Conservation (phyloP, 768 basidiomycete species). For the Podaxis rugospora region DNA sequence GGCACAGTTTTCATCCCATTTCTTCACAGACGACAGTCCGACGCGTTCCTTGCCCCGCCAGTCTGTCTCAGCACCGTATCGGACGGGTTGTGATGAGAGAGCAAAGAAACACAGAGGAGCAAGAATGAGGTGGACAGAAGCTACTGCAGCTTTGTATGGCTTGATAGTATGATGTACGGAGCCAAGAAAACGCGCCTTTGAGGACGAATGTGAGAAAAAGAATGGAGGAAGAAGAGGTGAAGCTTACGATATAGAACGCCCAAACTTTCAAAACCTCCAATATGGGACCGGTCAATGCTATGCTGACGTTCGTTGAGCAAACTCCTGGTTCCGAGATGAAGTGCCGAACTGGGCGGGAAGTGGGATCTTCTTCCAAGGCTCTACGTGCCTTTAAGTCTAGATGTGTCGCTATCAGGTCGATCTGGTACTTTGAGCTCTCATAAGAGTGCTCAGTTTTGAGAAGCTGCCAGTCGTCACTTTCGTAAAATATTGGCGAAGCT, state of each 20-base stretch:
- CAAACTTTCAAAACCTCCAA: conserved; percentile 44
- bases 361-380: neutral
- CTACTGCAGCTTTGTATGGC: conserved; percentile 61
- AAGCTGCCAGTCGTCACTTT: conserved; percentile 70
- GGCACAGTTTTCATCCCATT: conserved; percentile 46
- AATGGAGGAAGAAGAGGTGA: neutral
- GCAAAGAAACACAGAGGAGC: conserved; percentile 50
- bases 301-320: conserved; percentile 57
- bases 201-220: conserved; percentile 7
- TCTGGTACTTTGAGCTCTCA: conserved; percentile 71
- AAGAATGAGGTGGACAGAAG: conserved; percentile 65
- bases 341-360: conserved; percentile 41
- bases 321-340: conserved; percentile 68
- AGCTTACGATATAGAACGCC: conserved; percentile 61
- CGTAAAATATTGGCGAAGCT: conserved; percentile 48
- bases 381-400: conserved; percentile 43
- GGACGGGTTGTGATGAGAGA: conserved; percentile 32
- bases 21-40: conserved; percentile 40
- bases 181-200: conserved; percentile 63
- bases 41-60: conserved; percentile 53
- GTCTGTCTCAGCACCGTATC: conserved; percentile 53
- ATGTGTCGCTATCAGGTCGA: conserved; percentile 56
- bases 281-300: conserved; percentile 39
- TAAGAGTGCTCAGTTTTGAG: conserved; percentile 59
- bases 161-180: conserved; percentile 63